phyloP scores from a whole-genome alignment of 1,139 yeast genomes.

The Meyerozyma smithsonii region DNA sequence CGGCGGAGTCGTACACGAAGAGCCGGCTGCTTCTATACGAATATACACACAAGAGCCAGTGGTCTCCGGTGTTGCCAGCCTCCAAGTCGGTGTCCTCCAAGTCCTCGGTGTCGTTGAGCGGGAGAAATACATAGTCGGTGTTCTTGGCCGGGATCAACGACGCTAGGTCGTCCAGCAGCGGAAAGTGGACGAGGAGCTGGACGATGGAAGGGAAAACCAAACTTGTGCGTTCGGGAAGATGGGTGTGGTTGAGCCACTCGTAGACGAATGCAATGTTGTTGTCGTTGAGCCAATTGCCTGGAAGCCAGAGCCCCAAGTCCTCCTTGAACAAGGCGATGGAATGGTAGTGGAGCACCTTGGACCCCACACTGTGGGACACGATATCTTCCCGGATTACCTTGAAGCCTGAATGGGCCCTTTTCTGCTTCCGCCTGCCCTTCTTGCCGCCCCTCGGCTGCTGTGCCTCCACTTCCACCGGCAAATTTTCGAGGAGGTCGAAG shows the following conservation, averaged over 20 bases:
- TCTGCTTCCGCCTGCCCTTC: neutral
- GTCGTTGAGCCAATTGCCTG: constrained; percentile 73
- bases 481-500: neutral
- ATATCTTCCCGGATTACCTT: neutral
- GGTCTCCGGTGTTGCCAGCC: constrained; percentile 37
- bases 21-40: constrained; percentile 27
- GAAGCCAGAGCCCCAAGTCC: constrained; percentile 33
- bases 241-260: constrained; percentile 39
- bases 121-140: constrained; percentile 33
- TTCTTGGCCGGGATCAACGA: constrained; percentile 29
- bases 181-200: constrained; percentile 37
- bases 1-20: constrained; percentile 41
- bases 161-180: constrained; percentile 23
- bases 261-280: constrained; percentile 61
- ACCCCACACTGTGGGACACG: neutral
- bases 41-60: constrained; percentile 38
- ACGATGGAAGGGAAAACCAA: constrained; percentile 36
- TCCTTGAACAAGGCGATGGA: constrained; percentile 41
- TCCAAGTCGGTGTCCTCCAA: constrained; percentile 23
- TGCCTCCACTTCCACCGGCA: neutral
- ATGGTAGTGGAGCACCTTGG: constrained; percentile 18
- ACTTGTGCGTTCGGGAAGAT: neutral
- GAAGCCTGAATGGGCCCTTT: neutral
- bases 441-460: neutral
- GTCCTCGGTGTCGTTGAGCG: constrained; percentile 37